Base-by-base conservation (phyloP, 768 basidiomycete genomes). In the Serendipita sp. region DNA sequence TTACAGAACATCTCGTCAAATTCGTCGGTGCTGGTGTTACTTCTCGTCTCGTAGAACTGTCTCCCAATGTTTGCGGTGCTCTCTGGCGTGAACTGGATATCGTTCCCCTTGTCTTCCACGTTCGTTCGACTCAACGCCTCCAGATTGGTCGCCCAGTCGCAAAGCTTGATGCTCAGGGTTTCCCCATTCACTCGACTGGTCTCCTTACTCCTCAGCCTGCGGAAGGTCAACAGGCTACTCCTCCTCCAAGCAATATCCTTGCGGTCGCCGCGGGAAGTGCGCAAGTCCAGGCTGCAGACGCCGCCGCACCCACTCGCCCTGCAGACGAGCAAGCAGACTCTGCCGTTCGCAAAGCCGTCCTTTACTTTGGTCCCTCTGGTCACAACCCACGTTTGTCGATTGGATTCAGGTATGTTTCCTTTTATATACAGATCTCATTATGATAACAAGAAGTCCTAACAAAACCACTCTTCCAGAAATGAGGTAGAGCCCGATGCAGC, bases 401-500 rank as follows among this genome's bases (percentile, higher is more conserved):
- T 69, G 89, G 85, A 3, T 79, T 58, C 3, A 58, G 53, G 53
- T 48, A 48, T 48, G 9, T n/a, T 17, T 17, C n/a, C 45, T 14
- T 14, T 1, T 2, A 5, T 14, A 38, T 38, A 38, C 34, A 38
- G 34, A 38, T 38, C 14, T 2, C 1, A 38, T 38, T 14, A 7
- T 38, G 34, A 38, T 38, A 38, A 38, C 34, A 14, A 38, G 14
- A 38, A 38, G 14, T n/a, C n/a, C n/a, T 9, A 48, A 48, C n/a
- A 28, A 5, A 28, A 5, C 17, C 45, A 48, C 45, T n/a, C 20
- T 38, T 38, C 86, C 50, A 84, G 88, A 66, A 90, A 94, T 72
- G 86, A 88, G 68, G 92, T 94, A 67, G 81, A 83, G 60, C 92
- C 94, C 56, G 92, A 94, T 69, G 84, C 88, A 34, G 88, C 77